phyloP scores from a whole-genome alignment of 345 rosid species.

The Isatis tinctoria region DNA sequence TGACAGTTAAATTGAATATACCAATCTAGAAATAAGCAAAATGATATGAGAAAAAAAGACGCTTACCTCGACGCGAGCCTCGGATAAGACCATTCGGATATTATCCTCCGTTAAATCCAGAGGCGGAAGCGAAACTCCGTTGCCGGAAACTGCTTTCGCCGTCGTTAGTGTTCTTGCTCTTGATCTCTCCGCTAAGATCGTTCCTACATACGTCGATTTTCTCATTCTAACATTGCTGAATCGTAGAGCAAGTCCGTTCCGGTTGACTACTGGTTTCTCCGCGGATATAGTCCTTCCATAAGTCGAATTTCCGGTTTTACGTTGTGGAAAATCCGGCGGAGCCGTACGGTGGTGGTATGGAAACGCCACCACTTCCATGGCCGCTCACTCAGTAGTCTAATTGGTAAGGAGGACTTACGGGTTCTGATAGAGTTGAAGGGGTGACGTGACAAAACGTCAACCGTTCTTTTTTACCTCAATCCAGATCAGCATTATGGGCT shows the following conservation, averaged over 20 bases:
- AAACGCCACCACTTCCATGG: constrained; percentile 33
- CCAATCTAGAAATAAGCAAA: not conserved
- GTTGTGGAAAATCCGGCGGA: not conserved
- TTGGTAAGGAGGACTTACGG: not conserved
- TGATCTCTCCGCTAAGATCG: not conserved
- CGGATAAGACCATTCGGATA: constrained; percentile 54
- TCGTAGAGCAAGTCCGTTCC: not conserved
- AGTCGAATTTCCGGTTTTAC: not conserved
- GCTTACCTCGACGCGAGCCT: constrained; percentile 71
- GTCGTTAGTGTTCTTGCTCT: constrained; percentile 18
- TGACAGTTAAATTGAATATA: not conserved
- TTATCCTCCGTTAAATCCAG: constrained; percentile 91
- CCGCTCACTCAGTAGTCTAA: not conserved
- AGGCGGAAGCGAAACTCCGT: constrained; percentile 58
- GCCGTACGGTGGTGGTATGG: constrained; percentile 21
- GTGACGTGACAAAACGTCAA: constrained; percentile 11
- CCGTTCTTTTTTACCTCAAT: not conserved
- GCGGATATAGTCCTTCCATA: no score
- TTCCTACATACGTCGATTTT: not conserved
- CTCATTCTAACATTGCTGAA: constrained; percentile 18
- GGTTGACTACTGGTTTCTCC: not conserved
- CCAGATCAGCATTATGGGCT: constrained; percentile 2
- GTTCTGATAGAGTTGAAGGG: not conserved
- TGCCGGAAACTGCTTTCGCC: constrained; percentile 37
- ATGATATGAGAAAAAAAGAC: not conserved